Evolutionary conservation across 2,329 filamentous ascomycete genomes (phyloP), one percentile per base, ranked within the genome.

Genomic region (Calonectria fujianensis): DNA sequence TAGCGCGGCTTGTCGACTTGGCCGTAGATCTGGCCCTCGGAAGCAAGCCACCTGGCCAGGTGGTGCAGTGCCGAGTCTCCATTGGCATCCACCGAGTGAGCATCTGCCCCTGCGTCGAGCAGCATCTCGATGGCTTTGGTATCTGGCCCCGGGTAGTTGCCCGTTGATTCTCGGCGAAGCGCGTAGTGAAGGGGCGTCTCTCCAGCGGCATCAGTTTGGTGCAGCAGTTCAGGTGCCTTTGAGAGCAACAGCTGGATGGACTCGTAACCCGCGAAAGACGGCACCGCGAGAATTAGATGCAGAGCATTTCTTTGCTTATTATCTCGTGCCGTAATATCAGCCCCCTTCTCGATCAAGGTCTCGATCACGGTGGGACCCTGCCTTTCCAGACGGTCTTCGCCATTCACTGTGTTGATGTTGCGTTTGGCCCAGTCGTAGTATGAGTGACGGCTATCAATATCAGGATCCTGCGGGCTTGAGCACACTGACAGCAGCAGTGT

Each of bases 111-210:
- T 9, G 57, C 57, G 4, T 41, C 16, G 8, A 63, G 35, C 14
- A 63, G 57, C 2, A 63, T 41, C 7, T 63, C 37, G n/a, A 63
- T 29, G 4, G 57, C 24, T 18, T 8, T 63, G 16, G 37, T 63
- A 20, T 63, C 35, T 7, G 37, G n/a, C 4, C 35, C 35, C 1
- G 11, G 13, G 20, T 16, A 0, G 18, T 5, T 18, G n/a, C 3
- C 13, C 11, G 14, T 2, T 3, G 57, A 5, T 18, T 7, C n/a
- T 10, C 57, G 57, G 11, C 37, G 57, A 41, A 63, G 57, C 3
- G 57, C 57, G 57, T 63, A 63, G 24, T 63, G 57, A 4, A 63
- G n/a, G 20, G 57, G 57, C 9, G 37, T 63, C 9, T 63, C 37
- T 10, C 57, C 57, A 6, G 35, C 57, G 24, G 37, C 37, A 29